Conservation (phyloP, 306 rosid species). For the Quercus cerris region DNA sequence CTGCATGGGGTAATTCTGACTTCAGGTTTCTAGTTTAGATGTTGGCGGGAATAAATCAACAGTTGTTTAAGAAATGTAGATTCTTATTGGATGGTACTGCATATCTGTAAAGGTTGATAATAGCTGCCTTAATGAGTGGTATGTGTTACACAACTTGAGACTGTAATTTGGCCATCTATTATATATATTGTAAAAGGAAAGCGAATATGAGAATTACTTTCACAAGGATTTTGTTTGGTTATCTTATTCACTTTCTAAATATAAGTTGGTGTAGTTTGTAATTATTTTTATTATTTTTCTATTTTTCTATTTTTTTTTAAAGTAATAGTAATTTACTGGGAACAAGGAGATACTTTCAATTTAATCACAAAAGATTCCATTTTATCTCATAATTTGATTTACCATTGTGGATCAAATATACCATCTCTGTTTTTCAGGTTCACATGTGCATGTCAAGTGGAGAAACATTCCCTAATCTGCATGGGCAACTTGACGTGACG, state of each 20-base stretch:
- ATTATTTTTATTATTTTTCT: too few species aligned
- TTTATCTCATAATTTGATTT: neutral
- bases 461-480: conserved; percentile 83
- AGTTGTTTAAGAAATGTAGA: neutral
- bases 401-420: neutral
- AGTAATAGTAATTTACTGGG: too few species aligned
- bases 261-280: neutral
- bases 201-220: neutral
- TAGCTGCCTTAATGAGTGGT: neutral
- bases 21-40: neutral
- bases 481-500: conserved; percentile 83
- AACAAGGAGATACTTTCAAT: neutral
- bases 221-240: neutral
- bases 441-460: conserved; percentile 87
- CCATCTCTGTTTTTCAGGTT: conserved; percentile 50
- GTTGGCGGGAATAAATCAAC: neutral
- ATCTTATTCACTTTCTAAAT: neutral
- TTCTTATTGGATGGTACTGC: neutral
- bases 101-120: neutral
- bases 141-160: neutral
- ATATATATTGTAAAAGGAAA: neutral
- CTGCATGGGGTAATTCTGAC: neutral
- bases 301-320: too few species aligned
- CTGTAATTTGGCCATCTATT: neutral
- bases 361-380: neutral